Base-by-base conservation (phyloP, 2,329 filamentous ascomycete species). In the Colletotrichum tropicicola region DNA sequence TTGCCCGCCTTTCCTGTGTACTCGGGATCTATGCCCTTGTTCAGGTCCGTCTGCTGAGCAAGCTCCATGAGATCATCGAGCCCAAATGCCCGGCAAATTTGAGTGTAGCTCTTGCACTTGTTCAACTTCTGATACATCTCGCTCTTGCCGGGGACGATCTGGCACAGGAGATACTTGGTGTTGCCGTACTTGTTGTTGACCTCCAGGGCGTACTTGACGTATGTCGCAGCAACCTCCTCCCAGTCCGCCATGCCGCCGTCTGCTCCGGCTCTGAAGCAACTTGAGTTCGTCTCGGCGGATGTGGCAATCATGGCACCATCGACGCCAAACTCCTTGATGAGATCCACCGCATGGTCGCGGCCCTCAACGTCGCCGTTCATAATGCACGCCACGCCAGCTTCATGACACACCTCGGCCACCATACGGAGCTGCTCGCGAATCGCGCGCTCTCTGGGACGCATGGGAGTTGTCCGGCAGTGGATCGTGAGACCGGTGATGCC, bases 281-380 rank as follows among this genome's bases (percentile, higher is more conserved):
- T 97, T 3, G 94, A 88, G 74, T 99, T 99, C 68, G 90, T 88
- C 81, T 99, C 96, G 1, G 96, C 96, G 4, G 93, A 87, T 3
- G 93, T 96, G 9, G 96, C 96, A 72, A 99, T 98, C 96, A 99
- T 99, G 66, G 93, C 96, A 6, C 94, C 95, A 73, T 98, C 94
- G 6, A 92, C 92, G n/a, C 90, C 91, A 73, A 87, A 98, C 75
- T 97, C 91, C 25, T 86, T 73, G 66, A 94, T 90, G 6, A 99
- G 83, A 64, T 82, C 75, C 7, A 92, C 73, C 0, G 90, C 95
- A 64, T 97, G 83, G 53, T 93, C 91, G 58, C 92, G 87, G 37
- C 83, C 88, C 58, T 85, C 88, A 0, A 99, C 94, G 73, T 99
- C 96, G 49, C 96, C 96, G 73, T 99, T 99, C 89, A 98, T 94